These are phyloP conservation scores for Penicillium occitanis DNA, from an alignment of 2,329 filamentous ascomycete genomes.

Conservation along the genomic window DNA sequence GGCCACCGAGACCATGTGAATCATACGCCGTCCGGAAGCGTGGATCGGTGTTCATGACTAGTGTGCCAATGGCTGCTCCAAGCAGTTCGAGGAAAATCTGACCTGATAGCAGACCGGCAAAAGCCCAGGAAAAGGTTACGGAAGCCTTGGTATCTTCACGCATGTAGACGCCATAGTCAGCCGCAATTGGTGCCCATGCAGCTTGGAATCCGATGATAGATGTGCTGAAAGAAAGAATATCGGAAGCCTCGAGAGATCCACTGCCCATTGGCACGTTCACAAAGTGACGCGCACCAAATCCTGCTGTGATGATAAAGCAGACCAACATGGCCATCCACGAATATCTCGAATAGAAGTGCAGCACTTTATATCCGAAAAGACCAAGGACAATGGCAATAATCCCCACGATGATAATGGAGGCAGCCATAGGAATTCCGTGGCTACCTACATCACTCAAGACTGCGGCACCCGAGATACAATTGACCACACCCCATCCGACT, in stretches of 20 bases:
- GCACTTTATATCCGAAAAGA: constrained; percentile 2
- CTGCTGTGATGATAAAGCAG: not conserved
- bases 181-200: constrained; percentile 1
- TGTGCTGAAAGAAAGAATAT: constrained; percentile 3
- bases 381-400: not conserved
- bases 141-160: not conserved
- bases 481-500: not conserved
- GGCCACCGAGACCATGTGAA: not conserved
- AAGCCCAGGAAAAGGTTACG: not conserved
- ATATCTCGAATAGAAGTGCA: constrained; percentile 1
- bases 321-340: constrained; percentile 8
- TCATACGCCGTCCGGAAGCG: not conserved
- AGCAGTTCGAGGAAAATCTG: constrained; percentile 1
- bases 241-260: not conserved
- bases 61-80: constrained; percentile 8
- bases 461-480: not conserved
- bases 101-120: not conserved
- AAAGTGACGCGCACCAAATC: constrained; percentile 8
- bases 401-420: not conserved
- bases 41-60: not conserved
- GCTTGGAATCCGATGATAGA: constrained; percentile 8
- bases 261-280: constrained; percentile 1
- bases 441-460: constrained; percentile 1
- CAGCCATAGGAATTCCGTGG: not conserved
- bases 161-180: constrained; percentile 8